These are phyloP conservation scores for Phytopythium montanum DNA, from an alignment of 352 stramenopile genomes.

Conservation along the genomic window DNA sequence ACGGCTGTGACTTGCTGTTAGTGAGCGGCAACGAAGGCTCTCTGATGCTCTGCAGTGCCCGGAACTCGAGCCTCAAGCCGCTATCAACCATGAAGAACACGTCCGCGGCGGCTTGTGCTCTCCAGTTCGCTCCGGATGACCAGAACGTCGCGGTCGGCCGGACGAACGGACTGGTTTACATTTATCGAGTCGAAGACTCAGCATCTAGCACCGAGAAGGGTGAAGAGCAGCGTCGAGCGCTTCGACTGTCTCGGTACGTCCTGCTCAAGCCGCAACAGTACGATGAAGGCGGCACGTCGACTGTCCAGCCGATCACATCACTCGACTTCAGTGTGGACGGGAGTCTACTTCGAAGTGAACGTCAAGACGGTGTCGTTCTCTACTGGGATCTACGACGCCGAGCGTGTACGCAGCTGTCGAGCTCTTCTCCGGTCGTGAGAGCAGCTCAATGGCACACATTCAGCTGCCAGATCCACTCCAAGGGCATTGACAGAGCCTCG, in stretches of 20 bases:
- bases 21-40: slow-evolving; percentile 61
- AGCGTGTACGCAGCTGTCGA: slow-evolving; percentile 44
- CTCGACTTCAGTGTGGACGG: slow-evolving; percentile 72
- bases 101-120: slow-evolving; percentile 24
- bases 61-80: slow-evolving; percentile 21
- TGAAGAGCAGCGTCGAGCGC: neutral
- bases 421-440: slow-evolving; percentile 29
- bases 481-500: neutral
- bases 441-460: slow-evolving; percentile 56
- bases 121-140: slow-evolving; percentile 47
- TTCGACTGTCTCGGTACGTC: slow-evolving; percentile 42
- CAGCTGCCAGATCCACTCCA: slow-evolving; percentile 26
- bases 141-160: slow-evolving; percentile 48
- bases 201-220: neutral
- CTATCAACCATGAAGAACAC: slow-evolving; percentile 65
- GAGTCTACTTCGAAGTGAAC: slow-evolving; percentile 51
- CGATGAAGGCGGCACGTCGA: slow-evolving; percentile 13
- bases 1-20: slow-evolving; percentile 39
- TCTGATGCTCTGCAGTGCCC: slow-evolving; percentile 29
- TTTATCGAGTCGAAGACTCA: slow-evolving; percentile 51
- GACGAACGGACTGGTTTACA: slow-evolving; percentile 63
- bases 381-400: slow-evolving; percentile 65
- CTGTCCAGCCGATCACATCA: slow-evolving; percentile 14
- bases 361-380: slow-evolving; percentile 22
- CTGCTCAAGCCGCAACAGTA: slow-evolving; percentile 45